Base-by-base conservation (phyloP, 106 monocot species). In the Dendrobium chrysotoxum region DNA sequence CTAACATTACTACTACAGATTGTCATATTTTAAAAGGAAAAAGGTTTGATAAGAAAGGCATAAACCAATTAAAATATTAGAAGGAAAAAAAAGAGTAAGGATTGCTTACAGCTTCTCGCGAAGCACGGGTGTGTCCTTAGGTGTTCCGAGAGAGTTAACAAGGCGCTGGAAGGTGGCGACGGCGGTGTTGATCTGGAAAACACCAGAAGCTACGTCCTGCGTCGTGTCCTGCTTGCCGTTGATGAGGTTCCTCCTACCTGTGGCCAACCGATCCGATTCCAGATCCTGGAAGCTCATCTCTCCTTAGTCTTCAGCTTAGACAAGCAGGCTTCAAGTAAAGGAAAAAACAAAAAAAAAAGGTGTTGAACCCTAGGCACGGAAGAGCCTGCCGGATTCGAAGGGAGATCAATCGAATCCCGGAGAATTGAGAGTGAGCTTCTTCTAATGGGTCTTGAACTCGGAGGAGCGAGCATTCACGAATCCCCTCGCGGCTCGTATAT, bases 261-360 rank as follows among this genome's bases (percentile, higher is more conserved):
- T 26, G 11, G 75, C 40, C 75, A 81, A 82, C 77, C 82, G 75
- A 78, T 91, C 95, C 41, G 93, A 79, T 73, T 91, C 91, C 66
- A 96, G 79, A 87, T 96, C 93, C 70, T 86, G 86, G 68, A 96
- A 96, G 81, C 95, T 96, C 95, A 96, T 95, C 82, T 70, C 70
- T 15, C 15, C 70, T 70, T 70, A 15, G 15, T 61, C 20, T 61
- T 8, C 28, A 35, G 35, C 70, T 31, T 13, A 35, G 35, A 35
- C 31, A 70, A 70, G 25, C 16, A 35, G 70, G 16, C 15, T 8
- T 67, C 12, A 28, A 67, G 66, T 4, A 67, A 67, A 10, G 12
- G 12, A 28, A 25, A 11, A 28, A 67, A 26, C 0, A n/a, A 20
- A n/a, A 57, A n/a, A 1, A 5, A 0, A 17, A 0, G 54, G 15